Evolutionary conservation across 495 filamentous ascomycete species (phyloP).

Genomic region (Evernia prunastri): DNA sequence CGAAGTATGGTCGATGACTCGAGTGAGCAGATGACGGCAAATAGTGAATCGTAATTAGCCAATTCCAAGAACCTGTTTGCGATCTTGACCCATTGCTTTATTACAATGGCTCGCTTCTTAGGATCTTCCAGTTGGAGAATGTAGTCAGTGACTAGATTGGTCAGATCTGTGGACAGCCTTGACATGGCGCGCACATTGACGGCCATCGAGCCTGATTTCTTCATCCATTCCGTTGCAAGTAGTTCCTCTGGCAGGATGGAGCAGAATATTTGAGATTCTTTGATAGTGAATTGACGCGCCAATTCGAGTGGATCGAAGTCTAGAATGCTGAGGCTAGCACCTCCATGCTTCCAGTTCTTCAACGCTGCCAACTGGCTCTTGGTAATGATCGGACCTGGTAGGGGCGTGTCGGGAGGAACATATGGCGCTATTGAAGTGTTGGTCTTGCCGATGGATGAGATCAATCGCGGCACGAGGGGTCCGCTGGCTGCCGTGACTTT

Average conservation of each 20-base stretch:
- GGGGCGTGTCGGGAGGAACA: constrained; percentile 60
- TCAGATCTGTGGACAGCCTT: constrained; percentile 79
- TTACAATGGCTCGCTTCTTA: constrained; percentile 81
- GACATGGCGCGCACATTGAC: constrained; percentile 96
- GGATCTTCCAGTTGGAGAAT: constrained; percentile 80
- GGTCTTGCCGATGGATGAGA: constrained; percentile 85
- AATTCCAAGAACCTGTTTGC: constrained; percentile 78
- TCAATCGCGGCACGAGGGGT: constrained; percentile 74
- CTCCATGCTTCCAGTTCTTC: constrained; percentile 65
- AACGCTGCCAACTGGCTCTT: constrained; percentile 71
- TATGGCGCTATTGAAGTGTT: constrained; percentile 64
- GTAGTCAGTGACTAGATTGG: constrained; percentile 91
- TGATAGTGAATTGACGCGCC: constrained; percentile 87
- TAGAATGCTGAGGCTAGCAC: constrained; percentile 64
- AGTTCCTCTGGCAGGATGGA: constrained; percentile 89
- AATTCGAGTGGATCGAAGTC: constrained; percentile 93
- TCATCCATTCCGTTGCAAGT: constrained; percentile 89
- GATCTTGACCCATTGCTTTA: constrained; percentile 99
- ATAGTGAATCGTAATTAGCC: constrained; percentile 92
- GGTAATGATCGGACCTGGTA: constrained; percentile 62
- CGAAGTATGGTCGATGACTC: constrained; percentile 87
- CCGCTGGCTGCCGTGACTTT: constrained; percentile 75
- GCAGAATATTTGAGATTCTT: constrained; percentile 89
- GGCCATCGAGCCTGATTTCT: constrained; percentile 67
- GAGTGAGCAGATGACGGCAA: constrained; percentile 92